Evolutionary conservation across 2,329 filamentous ascomycete species (phyloP).

Genomic region (Magnaporthiopsis incrustans): DNA sequence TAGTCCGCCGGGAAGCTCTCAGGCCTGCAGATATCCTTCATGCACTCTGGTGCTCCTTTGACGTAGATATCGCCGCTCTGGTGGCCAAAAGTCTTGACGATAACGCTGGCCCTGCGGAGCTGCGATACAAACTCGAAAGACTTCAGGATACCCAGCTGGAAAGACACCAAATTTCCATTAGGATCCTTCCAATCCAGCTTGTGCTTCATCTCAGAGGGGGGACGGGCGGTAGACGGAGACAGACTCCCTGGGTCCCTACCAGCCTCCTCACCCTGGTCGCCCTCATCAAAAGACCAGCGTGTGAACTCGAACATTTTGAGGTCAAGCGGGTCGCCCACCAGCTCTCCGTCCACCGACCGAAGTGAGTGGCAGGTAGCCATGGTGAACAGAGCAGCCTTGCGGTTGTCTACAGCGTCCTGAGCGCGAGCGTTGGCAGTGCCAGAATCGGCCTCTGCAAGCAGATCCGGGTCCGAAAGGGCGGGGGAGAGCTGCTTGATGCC

Average conservation of each 20-base stretch:
- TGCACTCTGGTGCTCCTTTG: conserved; percentile 93
- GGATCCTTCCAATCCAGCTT: conserved; percentile 15
- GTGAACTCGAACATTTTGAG: conserved; percentile 99
- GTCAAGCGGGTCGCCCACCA: conserved; percentile 89
- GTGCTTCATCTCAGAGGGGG: conserved; percentile 44
- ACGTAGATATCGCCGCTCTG: conserved; percentile 83
- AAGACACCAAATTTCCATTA: conserved; percentile 33
- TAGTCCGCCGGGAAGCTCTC: conserved; percentile 84
- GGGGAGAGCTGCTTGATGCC: conserved; percentile 63
- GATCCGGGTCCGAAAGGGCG: conserved; percentile 54
- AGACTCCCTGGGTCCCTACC: conserved; percentile 42
- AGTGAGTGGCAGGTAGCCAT: conserved; percentile 98
- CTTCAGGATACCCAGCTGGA: conserved; percentile 86
- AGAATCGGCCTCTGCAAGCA: conserved; percentile 18
- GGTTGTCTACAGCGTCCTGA: conserved; percentile 24
- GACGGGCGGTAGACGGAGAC: conserved; percentile 81
- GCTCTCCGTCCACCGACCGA: conserved; percentile 74
- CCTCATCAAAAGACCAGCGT: conserved; percentile 85
- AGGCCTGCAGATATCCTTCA: conserved; percentile 83
- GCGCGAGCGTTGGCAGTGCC: conserved; percentile 10
- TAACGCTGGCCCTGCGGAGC: conserved; percentile 81
- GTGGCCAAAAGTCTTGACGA: conserved; percentile 81
- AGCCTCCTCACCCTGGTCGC: conserved; percentile 57
- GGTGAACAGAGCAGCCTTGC: conserved; percentile 67
- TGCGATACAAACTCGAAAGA: conserved; percentile 94